These are phyloP conservation scores for Parafenestella ontariensis DNA, from an alignment of 2,329 filamentous ascomycete genomes.

Conservation along the genomic window DNA sequence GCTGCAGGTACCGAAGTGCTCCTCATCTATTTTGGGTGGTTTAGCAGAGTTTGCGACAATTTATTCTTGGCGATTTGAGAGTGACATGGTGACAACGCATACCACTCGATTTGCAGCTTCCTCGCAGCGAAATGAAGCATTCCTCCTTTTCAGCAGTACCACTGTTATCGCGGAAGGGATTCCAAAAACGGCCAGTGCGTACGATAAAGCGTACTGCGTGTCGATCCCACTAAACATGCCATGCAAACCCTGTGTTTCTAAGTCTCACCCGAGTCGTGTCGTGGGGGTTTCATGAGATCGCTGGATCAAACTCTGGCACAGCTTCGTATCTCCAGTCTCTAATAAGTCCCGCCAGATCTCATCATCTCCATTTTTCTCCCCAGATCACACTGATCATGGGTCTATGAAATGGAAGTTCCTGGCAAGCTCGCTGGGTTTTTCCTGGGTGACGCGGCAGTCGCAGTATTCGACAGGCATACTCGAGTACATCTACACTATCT, in stretches of 20 bases:
- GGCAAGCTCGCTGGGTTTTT: not conserved
- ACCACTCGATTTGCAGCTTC: not conserved
- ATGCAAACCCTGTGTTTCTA: not conserved
- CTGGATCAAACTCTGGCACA: not conserved
- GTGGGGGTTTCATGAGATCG: not conserved
- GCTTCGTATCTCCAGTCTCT: not conserved
- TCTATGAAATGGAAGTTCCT: not conserved
- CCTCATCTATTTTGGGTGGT: not conserved
- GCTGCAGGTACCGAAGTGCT: not conserved
- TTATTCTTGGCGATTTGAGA: not conserved
- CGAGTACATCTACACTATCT: not conserved
- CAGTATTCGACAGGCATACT: not conserved
- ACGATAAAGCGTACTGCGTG: constrained; percentile 1
- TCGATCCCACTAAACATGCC: not conserved
- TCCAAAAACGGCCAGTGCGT: not conserved
- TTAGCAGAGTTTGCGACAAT: not conserved
- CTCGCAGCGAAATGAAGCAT: not conserved
- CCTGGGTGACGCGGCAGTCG: not conserved
- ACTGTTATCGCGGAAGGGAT: not conserved
- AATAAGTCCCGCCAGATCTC: not conserved
- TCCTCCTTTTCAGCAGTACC: not conserved
- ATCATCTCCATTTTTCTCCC: constrained; percentile 6
- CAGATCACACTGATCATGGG: not conserved
- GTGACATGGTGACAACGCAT: not conserved
- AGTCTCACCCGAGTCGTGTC: not conserved